These are phyloP conservation scores for Stylosanthes scabra DNA, from an alignment of 331 rosid genomes.

Conservation along the genomic window DNA sequence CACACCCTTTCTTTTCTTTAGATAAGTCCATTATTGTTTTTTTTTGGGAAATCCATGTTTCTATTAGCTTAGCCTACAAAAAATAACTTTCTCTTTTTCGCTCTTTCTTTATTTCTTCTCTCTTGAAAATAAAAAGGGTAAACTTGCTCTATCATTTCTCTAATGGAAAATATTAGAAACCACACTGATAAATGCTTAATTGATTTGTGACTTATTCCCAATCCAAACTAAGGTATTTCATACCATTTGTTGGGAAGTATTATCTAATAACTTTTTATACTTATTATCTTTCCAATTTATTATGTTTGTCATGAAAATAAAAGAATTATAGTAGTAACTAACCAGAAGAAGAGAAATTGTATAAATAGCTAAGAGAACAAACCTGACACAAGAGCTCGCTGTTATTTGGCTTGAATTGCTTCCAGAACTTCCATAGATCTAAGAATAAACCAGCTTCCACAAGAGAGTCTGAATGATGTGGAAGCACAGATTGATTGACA, in stretches of 20 bases:
- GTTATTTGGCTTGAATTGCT: background rate
- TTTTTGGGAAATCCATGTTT: too few relatives aligned
- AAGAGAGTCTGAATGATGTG: background rate
- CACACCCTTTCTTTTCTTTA: too few relatives aligned
- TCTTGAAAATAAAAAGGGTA: too few relatives aligned
- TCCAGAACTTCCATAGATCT: constrained; percentile 24
- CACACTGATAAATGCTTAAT: too few relatives aligned
- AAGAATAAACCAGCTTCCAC: background rate
- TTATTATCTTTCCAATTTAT: background rate
- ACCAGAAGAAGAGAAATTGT: background rate
- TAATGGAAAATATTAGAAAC: too few relatives aligned
- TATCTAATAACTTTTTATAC: background rate
- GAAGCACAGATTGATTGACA: background rate
- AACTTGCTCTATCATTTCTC: too few relatives aligned
- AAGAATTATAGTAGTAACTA: background rate
- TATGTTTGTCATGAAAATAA: background rate
- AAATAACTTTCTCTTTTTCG: too few relatives aligned
- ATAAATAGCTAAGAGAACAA: background rate
- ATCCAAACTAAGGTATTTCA: background rate
- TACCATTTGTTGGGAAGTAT: too few relatives aligned
- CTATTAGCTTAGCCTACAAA: too few relatives aligned
- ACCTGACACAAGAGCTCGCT: background rate
- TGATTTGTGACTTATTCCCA: too few relatives aligned
- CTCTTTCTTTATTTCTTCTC: too few relatives aligned
- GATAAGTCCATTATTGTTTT: too few relatives aligned